Conservation (phyloP, 106 monocot species). For the Acorus gramineus region DNA sequence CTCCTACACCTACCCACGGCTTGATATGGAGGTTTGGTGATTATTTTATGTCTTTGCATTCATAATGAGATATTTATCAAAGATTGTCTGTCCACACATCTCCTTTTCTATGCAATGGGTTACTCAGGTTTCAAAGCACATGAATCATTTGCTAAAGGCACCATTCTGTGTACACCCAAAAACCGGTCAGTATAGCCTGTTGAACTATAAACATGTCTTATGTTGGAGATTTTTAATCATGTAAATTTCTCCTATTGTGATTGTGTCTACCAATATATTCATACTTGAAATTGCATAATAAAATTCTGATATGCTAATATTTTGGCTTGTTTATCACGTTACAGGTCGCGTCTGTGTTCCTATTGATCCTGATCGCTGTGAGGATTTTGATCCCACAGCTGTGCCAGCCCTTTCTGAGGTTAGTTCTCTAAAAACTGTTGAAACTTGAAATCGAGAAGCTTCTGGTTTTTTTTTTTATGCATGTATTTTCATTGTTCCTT, state of each 20-base stretch:
- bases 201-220: no score
- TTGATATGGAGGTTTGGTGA: constrained; percentile 78
- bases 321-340: constrained; percentile 11
- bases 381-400: constrained; percentile 70
- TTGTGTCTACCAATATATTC: no score
- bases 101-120: background rate
- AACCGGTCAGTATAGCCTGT: constrained; percentile 42
- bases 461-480: no score
- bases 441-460: no score
- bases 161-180: constrained; percentile 95
- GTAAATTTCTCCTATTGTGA: no score
- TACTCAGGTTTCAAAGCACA: constrained; percentile 77
- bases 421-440: no score
- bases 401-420: constrained; percentile 83
- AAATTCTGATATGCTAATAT: background rate
- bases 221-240: no score
- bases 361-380: constrained; percentile 81
- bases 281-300: no score
- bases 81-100: no score
- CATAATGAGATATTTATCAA: background rate
- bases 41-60: background rate
- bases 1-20: constrained; percentile 84
- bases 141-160: constrained; percentile 94
- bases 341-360: constrained; percentile 87
- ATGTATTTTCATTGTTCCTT: no score